These are phyloP conservation scores for Bolboschoenoplectus hybrid DNA, from an alignment of 202 grass and related monocot species.

Conservation along the genomic window DNA sequence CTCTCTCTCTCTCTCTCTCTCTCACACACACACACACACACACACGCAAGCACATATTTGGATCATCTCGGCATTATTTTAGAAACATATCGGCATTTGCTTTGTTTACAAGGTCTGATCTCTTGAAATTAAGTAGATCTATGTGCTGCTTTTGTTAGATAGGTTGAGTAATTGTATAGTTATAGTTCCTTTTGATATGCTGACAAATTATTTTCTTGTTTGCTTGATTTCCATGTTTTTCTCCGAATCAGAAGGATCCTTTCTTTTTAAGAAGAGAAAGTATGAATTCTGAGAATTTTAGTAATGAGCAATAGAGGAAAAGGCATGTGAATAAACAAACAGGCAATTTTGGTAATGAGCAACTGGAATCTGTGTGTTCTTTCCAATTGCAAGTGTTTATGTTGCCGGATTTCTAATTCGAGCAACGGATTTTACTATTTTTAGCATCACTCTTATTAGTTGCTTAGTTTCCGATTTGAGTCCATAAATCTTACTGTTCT, in stretches of 20 bases:
- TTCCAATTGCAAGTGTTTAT: neutral
- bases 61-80: neutral
- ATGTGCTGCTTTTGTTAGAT: neutral
- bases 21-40: neutral
- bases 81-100: neutral
- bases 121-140: neutral
- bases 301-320: neutral
- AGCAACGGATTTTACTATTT: neutral
- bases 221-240: neutral
- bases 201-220: neutral
- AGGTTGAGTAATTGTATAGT: neutral
- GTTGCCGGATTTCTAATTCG: neutral
- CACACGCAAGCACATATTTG: neutral
- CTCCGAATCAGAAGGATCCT: neutral
- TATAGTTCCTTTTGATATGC: neutral
- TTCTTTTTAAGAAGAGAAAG: neutral
- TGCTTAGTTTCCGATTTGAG: neutral
- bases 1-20: neutral
- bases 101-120: constrained; percentile 10
- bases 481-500: neutral
- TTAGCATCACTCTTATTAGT: neutral
- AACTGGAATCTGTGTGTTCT: neutral
- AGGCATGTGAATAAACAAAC: neutral
- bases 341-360: neutral
- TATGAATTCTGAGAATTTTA: neutral